Evolutionary conservation across 805 yeast genomes (phyloP).

Genomic region (Candida schatavii): DNA sequence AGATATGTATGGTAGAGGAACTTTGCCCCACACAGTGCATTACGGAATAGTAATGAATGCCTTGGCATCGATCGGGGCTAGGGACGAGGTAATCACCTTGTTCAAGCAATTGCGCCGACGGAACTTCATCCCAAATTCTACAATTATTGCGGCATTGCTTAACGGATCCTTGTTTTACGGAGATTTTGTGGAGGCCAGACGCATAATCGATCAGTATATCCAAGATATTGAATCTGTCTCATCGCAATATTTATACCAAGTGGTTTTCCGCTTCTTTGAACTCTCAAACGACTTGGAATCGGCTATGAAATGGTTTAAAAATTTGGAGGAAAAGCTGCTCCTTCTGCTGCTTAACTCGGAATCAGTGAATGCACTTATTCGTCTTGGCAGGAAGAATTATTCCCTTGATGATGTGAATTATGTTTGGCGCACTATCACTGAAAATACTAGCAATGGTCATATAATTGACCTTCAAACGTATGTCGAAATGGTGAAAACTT

Average conservation of each 20-base stretch:
- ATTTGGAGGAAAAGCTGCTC: constrained; percentile 13
- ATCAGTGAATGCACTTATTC: constrained; percentile 11
- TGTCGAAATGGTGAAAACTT: constrained; percentile 24
- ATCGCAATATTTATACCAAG: constrained; percentile 19
- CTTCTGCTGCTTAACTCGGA: constrained; percentile 17
- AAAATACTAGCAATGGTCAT: background rate
- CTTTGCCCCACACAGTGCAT: constrained; percentile 51
- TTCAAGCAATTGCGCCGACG: constrained; percentile 46
- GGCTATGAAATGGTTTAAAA: constrained; percentile 19
- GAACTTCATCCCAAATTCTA: constrained; percentile 45
- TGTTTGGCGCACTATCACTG: background rate
- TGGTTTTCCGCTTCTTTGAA: constrained; percentile 26
- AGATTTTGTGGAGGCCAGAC: constrained; percentile 32
- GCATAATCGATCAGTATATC: constrained; percentile 26
- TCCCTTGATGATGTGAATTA: constrained; percentile 10
- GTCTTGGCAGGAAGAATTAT: constrained; percentile 19
- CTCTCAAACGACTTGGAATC: constrained; percentile 22
- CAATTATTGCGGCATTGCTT: constrained; percentile 46
- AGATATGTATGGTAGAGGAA: constrained; percentile 50
- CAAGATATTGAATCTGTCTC: constrained; percentile 12
- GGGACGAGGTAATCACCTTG: constrained; percentile 46
- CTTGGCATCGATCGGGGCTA: constrained; percentile 50
- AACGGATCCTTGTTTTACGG: constrained; percentile 34
- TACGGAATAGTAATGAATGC: constrained; percentile 62
- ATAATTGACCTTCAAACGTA: constrained; percentile 19